These are phyloP conservation scores for Ruellia speciosa DNA, from an alignment of 305 asterid genomes.

Conservation along the genomic window DNA sequence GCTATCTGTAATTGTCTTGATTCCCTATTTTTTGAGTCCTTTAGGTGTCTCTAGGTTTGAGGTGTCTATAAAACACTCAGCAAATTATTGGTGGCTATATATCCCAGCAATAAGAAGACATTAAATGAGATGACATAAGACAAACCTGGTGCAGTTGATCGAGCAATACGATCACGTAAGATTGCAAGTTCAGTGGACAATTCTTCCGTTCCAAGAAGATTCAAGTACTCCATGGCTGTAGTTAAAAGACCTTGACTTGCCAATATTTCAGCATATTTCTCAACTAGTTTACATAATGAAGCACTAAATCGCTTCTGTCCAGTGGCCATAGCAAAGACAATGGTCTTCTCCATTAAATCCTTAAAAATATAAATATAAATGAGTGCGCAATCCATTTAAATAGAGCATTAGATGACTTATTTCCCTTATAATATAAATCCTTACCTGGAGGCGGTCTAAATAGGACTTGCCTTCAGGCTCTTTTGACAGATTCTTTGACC, in stretches of 20 bases:
- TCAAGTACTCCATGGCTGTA: constrained; percentile 91
- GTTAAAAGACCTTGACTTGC: constrained; percentile 95
- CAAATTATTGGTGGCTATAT: not conserved
- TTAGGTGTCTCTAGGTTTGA: not conserved
- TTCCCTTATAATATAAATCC: constrained; percentile 16
- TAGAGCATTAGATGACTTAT: constrained; percentile 14
- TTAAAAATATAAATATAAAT: constrained; percentile 25
- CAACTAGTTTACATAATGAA: constrained; percentile 77
- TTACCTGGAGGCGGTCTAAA: constrained; percentile 80
- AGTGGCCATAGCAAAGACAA: constrained; percentile 83
- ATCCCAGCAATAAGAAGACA: not conserved
- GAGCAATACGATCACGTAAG: constrained; percentile 82
- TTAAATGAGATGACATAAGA: constrained; percentile 7
- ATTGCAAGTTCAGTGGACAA: constrained; percentile 84
- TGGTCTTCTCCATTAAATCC: constrained; percentile 99
- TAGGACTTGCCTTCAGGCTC: constrained; percentile 80
- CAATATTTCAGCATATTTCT: constrained; percentile 93
- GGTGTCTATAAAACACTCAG: not conserved
- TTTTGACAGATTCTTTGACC: constrained; percentile 71
- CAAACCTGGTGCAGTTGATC: constrained; percentile 72
- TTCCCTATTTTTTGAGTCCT: too few species aligned
- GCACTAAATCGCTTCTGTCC: constrained; percentile 90
- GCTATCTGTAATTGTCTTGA: too few species aligned
- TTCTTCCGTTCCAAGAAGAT: constrained; percentile 85
- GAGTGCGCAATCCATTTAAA: constrained; percentile 17